phyloP scores from a whole-genome alignment of 2,329 filamentous ascomycete species.

The Ophiostoma tasmaniense region DNA sequence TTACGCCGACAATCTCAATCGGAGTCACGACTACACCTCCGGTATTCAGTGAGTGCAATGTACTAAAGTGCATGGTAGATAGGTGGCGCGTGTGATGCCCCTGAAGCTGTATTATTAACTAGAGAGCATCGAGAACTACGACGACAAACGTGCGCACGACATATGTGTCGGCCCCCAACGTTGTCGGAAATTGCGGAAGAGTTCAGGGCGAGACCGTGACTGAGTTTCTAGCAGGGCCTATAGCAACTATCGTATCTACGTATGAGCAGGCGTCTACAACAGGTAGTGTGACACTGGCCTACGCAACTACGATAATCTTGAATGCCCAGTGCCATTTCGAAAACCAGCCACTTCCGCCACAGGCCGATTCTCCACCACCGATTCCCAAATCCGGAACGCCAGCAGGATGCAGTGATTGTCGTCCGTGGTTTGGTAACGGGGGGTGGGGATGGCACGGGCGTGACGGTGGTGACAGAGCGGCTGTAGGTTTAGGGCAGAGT shows the following conservation, averaged over 20 bases:
- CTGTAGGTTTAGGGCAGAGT: too few relatives aligned
- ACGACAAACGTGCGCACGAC: neutral
- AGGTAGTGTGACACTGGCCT: neutral
- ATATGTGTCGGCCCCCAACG: neutral
- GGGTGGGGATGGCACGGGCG: neutral
- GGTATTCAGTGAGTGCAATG: too few relatives aligned
- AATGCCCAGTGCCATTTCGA: neutral
- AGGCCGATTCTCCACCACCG: neutral
- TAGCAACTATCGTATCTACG: neutral
- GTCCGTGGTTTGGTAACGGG: neutral
- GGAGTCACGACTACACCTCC: neutral
- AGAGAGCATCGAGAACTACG: neutral
- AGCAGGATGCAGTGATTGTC: neutral
- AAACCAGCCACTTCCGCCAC: neutral
- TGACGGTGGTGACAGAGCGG: too few relatives aligned
- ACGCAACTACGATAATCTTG: neutral
- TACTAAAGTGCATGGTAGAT: neutral
- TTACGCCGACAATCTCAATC: neutral
- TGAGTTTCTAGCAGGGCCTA: neutral
- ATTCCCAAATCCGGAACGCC: neutral
- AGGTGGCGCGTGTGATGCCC: neutral
- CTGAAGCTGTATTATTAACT: neutral
- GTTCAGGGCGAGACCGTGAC: neutral
- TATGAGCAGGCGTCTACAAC: neutral
- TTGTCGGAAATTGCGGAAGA: neutral